A percentile compares a stretch with the other conserved stretches of the same genome.
phyloP scores from a whole-genome alignment of 2,329 filamentous ascomycete genomes.

The Paraphoma sp. region DNA sequence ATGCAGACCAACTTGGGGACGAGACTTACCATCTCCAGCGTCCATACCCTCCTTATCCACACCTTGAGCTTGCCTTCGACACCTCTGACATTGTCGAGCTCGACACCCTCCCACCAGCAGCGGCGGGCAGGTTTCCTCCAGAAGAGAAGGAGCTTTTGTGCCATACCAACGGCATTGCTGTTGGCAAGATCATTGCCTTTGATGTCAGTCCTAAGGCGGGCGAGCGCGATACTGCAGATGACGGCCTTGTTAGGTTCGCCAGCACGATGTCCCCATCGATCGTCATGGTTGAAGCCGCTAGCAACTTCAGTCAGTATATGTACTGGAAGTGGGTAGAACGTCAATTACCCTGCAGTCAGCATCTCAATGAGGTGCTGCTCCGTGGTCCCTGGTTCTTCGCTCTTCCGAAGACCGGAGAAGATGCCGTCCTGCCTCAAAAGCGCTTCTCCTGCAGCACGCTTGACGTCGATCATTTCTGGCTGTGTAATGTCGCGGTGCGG shows the following conservation, averaged over 20 bases:
- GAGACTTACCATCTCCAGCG: slow-evolving; percentile 80
- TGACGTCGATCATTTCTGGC: slow-evolving; percentile 92
- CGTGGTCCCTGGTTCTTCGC: slow-evolving; percentile 93
- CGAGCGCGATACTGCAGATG: slow-evolving; percentile 93
- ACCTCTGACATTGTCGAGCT: slow-evolving; percentile 86
- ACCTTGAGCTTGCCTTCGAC: slow-evolving; percentile 93
- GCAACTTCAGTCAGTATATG: slow-evolving; percentile 10
- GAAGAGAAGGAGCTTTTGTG: slow-evolving; percentile 95
- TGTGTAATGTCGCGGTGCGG: slow-evolving; percentile 84
- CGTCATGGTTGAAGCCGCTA: slow-evolving; percentile 95
- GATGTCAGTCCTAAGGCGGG: slow-evolving; percentile 90
- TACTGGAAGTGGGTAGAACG: not conserved
- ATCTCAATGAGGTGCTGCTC: slow-evolving; percentile 99
- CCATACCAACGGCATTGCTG: slow-evolving; percentile 88
- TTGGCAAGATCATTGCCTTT: slow-evolving; percentile 76
- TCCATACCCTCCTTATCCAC: slow-evolving; percentile 98
- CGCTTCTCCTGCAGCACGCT: slow-evolving; percentile 87
- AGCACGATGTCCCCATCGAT: slow-evolving; percentile 95
- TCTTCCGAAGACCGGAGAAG: slow-evolving; percentile 92
- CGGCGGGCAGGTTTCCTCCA: slow-evolving; percentile 96
- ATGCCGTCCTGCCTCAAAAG: slow-evolving; percentile 90
- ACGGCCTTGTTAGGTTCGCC: slow-evolving; percentile 98
- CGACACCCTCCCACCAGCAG: slow-evolving; percentile 99
- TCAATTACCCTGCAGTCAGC: slow-evolving; percentile 89
- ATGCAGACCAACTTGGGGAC: not conserved